Conservation (phyloP, 768 basidiomycete species). For the Pleurotus djamor region DNA sequence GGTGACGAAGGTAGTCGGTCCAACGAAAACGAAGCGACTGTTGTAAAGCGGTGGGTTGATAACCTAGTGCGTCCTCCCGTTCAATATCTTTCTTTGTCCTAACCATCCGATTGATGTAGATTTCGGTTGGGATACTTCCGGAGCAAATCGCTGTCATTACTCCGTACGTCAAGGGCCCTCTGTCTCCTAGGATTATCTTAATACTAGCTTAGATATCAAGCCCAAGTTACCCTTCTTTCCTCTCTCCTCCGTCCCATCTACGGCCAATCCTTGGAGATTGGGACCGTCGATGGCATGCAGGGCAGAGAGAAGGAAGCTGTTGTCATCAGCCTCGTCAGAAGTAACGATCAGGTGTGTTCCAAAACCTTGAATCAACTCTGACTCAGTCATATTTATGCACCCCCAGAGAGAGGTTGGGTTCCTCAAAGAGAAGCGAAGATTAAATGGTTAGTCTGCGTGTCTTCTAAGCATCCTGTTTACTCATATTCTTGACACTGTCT, state of each 20-base stretch:
- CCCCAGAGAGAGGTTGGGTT: constrained; percentile 87
- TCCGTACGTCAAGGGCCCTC: constrained; percentile 42
- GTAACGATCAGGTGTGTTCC: constrained; percentile 70
- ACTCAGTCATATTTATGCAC: constrained; percentile 6
- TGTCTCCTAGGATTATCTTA: background rate
- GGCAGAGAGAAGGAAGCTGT: constrained; percentile 95
- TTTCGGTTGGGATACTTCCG: constrained; percentile 26
- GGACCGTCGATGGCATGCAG: constrained; percentile 96
- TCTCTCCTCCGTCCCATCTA: constrained; percentile 72
- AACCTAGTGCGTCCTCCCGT: constrained; percentile 51
- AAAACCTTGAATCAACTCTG: background rate
- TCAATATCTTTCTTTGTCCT: background rate
- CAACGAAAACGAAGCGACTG: constrained; percentile 92
- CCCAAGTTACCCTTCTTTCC: constrained; percentile 85
- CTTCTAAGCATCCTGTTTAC: background rate
- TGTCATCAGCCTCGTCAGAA: constrained; percentile 89
- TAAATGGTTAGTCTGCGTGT: constrained; percentile 63
- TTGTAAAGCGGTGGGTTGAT: constrained; percentile 82
- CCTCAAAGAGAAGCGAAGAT: constrained; percentile 84
- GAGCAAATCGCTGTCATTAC: constrained; percentile 77
- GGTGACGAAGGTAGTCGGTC: constrained; percentile 88
- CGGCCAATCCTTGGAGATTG: constrained; percentile 77
- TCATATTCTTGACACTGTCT: background rate
- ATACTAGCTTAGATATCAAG: constrained; percentile 68
- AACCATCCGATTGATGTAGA: background rate